Evolutionary conservation across 768 basidiomycete species (phyloP).

Genomic region (Tricholoma sp.): DNA sequence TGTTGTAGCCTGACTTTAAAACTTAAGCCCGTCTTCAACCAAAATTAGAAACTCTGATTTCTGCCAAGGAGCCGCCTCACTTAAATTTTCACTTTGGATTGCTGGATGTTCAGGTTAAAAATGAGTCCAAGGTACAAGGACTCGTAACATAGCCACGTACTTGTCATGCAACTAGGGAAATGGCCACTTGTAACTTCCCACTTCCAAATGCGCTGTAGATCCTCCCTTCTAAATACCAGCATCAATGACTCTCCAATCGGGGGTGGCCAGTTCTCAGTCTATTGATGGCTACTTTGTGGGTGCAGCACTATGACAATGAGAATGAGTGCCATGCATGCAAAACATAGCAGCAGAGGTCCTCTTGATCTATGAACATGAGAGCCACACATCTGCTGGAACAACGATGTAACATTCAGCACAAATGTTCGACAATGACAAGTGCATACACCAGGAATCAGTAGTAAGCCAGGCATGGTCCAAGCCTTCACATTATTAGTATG

Average conservation of each 20-base stretch:
- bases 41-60: too few species aligned
- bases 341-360: slow-evolving; percentile 47
- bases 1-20: too few species aligned
- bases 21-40: too few species aligned
- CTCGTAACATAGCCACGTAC: slow-evolving; percentile 42
- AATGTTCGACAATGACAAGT: slow-evolving; percentile 54
- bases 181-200: slow-evolving; percentile 93
- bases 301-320: slow-evolving; percentile 42
- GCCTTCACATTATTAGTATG: too few species aligned
- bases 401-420: slow-evolving; percentile 46
- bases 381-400: slow-evolving; percentile 39
- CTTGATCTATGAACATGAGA: slow-evolving; percentile 48
- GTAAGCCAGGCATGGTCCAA: slow-evolving; percentile 52
- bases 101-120: too few species aligned
- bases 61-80: too few species aligned
- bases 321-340: slow-evolving; percentile 47
- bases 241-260: slow-evolving; percentile 49
- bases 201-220: slow-evolving; percentile 83
- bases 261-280: slow-evolving; percentile 35
- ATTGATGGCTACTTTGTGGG: slow-evolving; percentile 36
- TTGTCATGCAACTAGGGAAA: slow-evolving; percentile 67
- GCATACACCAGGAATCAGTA: slow-evolving; percentile 54
- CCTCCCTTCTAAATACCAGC: slow-evolving; percentile 62
- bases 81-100: too few species aligned
- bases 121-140: too few species aligned